Conservation (phyloP, 768 basidiomycete genomes). For the Coprinopsis marcescibilis region DNA sequence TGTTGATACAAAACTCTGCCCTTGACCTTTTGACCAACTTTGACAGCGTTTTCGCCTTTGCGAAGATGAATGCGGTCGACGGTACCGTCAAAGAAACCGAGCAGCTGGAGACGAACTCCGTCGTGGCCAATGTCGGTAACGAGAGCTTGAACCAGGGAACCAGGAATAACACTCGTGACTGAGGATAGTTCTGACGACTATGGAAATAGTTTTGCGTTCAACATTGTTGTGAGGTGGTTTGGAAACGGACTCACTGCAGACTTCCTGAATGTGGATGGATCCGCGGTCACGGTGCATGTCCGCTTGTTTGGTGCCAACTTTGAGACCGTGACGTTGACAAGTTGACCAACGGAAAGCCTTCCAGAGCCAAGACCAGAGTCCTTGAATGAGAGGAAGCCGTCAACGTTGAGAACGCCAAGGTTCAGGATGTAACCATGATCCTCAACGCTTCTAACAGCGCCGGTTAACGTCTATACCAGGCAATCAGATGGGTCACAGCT, state of each 20-base stretch:
- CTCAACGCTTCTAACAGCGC: slow-evolving; percentile 77
- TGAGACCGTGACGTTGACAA: slow-evolving; percentile 62
- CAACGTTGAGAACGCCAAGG: slow-evolving; percentile 69
- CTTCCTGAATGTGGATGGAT: slow-evolving; percentile 40
- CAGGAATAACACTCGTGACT: slow-evolving; percentile 81
- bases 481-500: slow-evolving; percentile 2
- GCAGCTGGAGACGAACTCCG: slow-evolving; percentile 83
- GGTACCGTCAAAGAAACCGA: slow-evolving; percentile 91
- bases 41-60: slow-evolving; percentile 41
- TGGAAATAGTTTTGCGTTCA: slow-evolving; percentile 20
- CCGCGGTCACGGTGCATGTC: slow-evolving; percentile 63
- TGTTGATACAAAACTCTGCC: slow-evolving; percentile 82
- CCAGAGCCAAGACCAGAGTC: slow-evolving; percentile 44
- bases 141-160: slow-evolving; percentile 73
- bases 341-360: slow-evolving; percentile 53
- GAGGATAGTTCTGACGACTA: slow-evolving; percentile 70
- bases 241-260: slow-evolving; percentile 45
- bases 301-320: slow-evolving; percentile 73
- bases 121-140: slow-evolving; percentile 68
- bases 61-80: slow-evolving; percentile 76
- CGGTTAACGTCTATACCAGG: slow-evolving; percentile 58
- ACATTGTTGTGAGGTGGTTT: neutral
- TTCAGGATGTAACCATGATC: slow-evolving; percentile 94
- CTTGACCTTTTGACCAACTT: slow-evolving; percentile 72
- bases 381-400: slow-evolving; percentile 82